Evolutionary conservation across 371 early-diverging fungal genomes (phyloP).

Genomic region (Syncephalastrum monosporum): DNA sequence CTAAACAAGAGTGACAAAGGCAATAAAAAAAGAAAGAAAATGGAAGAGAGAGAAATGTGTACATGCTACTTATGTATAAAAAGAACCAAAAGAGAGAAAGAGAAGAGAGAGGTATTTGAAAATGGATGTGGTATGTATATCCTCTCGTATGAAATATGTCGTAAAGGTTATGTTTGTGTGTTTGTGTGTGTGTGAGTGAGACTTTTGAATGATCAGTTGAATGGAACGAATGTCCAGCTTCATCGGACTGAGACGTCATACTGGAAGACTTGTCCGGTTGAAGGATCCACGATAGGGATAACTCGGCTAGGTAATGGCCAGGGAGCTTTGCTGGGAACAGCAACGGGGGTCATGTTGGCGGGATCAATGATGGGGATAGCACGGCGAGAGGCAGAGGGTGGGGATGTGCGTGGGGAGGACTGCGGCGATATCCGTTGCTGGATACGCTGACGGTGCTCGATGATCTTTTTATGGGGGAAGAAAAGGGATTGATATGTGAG

Average conservation of each 20-base stretch:
- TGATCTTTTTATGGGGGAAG: constrained; percentile 7
- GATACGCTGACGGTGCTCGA: constrained; percentile 42
- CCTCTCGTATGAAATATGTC: too few relatives aligned
- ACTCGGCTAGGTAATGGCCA: constrained; percentile 10
- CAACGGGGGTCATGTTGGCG: constrained; percentile 37
- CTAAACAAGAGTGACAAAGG: neutral
- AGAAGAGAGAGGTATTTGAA: neutral
- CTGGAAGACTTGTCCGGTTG: constrained; percentile 11
- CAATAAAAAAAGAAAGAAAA: neutral
- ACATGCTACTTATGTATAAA: constrained; percentile 3
- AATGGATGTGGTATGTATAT: too few relatives aligned
- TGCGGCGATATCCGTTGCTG: constrained; percentile 44
- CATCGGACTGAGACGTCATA: constrained; percentile 1
- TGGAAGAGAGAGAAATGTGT: neutral
- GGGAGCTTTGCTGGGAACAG: constrained; percentile 23
- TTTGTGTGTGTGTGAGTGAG: too few relatives aligned
- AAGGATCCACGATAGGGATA: constrained; percentile 16
- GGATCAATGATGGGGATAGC: constrained; percentile 49
- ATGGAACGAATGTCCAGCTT: neutral
- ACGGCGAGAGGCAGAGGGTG: constrained; percentile 27
- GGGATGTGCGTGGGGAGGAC: constrained; percentile 38
- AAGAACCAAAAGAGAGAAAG: neutral
- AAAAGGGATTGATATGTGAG: neutral
- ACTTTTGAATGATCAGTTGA: too few relatives aligned
- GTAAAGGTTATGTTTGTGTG: too few relatives aligned